Evolutionary conservation across 495 filamentous ascomycete genomes (phyloP).

Genomic region (Xanthoparmelia taractica): DNA sequence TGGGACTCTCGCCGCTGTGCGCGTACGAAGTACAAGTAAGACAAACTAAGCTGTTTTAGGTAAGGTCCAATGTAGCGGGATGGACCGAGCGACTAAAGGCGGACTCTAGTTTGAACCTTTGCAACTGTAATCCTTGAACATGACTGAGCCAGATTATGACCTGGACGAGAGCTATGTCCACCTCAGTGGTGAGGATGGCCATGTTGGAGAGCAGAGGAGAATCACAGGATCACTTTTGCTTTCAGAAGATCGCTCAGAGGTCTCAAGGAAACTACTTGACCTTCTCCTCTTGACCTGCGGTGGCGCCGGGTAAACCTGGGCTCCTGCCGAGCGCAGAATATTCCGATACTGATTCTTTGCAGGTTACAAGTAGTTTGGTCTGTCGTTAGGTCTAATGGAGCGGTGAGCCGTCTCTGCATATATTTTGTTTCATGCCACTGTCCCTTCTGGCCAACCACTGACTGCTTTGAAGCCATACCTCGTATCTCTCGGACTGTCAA

Average conservation of each 20-base stretch:
- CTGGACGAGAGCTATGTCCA: neutral
- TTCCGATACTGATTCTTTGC: neutral
- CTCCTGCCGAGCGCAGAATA: neutral
- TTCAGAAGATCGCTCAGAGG: neutral
- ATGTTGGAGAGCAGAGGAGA: neutral
- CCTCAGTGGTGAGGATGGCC: neutral
- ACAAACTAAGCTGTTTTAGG: no score
- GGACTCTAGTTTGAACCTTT: no score
- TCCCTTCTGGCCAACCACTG: neutral
- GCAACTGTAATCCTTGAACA: no score
- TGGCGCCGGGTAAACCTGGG: constrained; percentile 13
- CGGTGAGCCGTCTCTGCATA: constrained; percentile 8
- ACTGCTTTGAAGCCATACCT: constrained; percentile 15
- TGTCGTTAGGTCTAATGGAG: constrained; percentile 22
- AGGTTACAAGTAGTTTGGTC: constrained; percentile 22
- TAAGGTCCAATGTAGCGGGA: no score
- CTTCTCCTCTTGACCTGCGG: constrained; percentile 14
- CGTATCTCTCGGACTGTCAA: constrained; percentile 67
- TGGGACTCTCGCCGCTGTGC: no score
- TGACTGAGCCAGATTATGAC: neutral
- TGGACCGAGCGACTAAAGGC: no score
- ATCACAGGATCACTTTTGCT: constrained; percentile 11
- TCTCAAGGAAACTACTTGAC: constrained; percentile 2
- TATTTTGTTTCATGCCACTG: neutral
- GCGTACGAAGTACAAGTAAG: no score